A percentile compares a stretch with the other conserved stretches of the same genome.
These are phyloP conservation scores for Moricandia arvensis DNA, from an alignment of 345 rosid species.

Conservation along the genomic window DNA sequence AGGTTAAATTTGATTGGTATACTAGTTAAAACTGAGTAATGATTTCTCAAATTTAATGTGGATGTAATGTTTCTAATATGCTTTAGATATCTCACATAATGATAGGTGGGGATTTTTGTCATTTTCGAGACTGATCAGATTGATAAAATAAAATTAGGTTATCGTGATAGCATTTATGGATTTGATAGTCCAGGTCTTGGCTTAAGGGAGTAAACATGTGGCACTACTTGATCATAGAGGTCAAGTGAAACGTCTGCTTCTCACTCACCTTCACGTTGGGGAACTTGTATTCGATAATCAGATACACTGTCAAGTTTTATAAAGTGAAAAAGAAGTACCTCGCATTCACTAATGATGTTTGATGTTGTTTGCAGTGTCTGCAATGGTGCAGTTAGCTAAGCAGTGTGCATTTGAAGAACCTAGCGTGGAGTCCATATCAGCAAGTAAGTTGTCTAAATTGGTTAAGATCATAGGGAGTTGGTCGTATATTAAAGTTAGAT, in stretches of 20 bases:
- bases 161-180: not conserved
- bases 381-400: constrained; percentile 89
- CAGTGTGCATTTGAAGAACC: constrained; percentile 98
- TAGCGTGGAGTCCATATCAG: constrained; percentile 79
- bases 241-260: constrained; percentile 9
- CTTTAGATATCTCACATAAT: constrained; percentile 5
- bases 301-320: not conserved
- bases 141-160: not conserved
- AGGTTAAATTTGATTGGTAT: not conserved
- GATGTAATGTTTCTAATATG: constrained; percentile 17
- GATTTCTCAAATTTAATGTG: not conserved
- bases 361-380: constrained; percentile 75
- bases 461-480: too few species aligned
- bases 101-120: not conserved
- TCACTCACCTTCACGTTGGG: constrained; percentile 2
- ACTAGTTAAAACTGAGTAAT: not conserved
- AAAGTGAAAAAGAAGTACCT: not conserved
- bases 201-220: constrained; percentile 12
- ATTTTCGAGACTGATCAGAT: constrained; percentile 7
- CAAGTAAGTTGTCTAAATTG: too few species aligned
- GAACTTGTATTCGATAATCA: constrained; percentile 2
- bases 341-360: constrained; percentile 4
- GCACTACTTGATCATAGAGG: constrained; percentile 1
- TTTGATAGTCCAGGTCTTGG: not conserved
- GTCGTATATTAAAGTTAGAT: too few species aligned